Conservation (phyloP, 768 basidiomycete species). For the Russula olivacea region DNA sequence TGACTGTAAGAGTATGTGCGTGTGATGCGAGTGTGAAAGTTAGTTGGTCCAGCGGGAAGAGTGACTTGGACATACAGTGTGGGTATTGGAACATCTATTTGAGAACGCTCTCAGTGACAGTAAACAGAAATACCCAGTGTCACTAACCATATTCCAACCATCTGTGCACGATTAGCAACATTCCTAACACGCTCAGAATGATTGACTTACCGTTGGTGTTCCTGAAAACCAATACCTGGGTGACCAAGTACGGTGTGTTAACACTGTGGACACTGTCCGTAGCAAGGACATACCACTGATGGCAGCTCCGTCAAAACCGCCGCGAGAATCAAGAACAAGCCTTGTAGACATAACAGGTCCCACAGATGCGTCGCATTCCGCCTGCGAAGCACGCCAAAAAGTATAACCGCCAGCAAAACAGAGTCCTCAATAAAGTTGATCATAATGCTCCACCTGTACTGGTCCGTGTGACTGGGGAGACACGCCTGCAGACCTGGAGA, state of each 20-base stretch:
- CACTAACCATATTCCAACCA: conserved; percentile 20
- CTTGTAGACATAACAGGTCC: conserved; percentile 23
- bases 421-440: conserved; percentile 17
- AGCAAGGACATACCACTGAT: conserved; percentile 6
- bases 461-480: not conserved
- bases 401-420: conserved; percentile 12
- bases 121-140: not conserved
- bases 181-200: not conserved
- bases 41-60: not conserved
- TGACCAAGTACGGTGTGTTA: not conserved
- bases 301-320: conserved; percentile 17
- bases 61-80: conserved; percentile 14
- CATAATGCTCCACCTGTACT: conserved; percentile 16
- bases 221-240: conserved; percentile 16
- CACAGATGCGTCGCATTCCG: conserved; percentile 21
- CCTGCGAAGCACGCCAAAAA: conserved; percentile 19
- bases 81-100: conserved; percentile 24
- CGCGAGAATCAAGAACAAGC: conserved; percentile 16
- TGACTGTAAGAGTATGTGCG: conserved; percentile 1
- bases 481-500: not conserved
- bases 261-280: not conserved
- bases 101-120: not conserved
- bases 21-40: not conserved
- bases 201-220: conserved; percentile 17
- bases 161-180: conserved; percentile 6